These are phyloP conservation scores for Fusarium sp. DNA, from an alignment of 2,329 filamentous ascomycete species.

Conservation along the genomic window DNA sequence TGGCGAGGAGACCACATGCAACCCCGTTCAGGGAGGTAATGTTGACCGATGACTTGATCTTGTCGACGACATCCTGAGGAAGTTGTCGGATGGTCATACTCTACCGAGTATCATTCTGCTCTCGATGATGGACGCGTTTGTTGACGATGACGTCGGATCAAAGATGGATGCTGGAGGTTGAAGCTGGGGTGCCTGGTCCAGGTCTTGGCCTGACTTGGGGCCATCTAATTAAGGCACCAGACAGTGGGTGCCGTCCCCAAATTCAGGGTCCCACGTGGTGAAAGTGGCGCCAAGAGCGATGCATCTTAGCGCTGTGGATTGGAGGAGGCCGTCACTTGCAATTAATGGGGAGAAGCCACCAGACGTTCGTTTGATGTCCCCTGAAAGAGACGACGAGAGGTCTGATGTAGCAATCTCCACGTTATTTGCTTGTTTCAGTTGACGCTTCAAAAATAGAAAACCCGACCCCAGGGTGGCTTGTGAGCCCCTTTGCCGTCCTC, in stretches of 20 bases:
- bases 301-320: constrained; percentile 17
- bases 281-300: constrained; percentile 40
- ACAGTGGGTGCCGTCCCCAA: constrained; percentile 35
- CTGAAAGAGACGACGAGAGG: background rate
- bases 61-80: constrained; percentile 76
- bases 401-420: background rate
- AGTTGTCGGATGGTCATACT: constrained; percentile 76
- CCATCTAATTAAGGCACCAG: constrained; percentile 33
- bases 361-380: background rate
- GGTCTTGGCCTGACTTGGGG: constrained; percentile 5
- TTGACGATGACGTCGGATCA: constrained; percentile 30
- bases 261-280: constrained; percentile 37
- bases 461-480: background rate
- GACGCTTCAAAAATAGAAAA: background rate
- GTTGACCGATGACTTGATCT: constrained; percentile 86
- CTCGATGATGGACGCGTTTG: background rate
- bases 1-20: constrained; percentile 79
- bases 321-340: constrained; percentile 14
- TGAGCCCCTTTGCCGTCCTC: constrained; percentile 9
- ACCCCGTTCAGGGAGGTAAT: constrained; percentile 81
- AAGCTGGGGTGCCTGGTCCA: constrained; percentile 8
- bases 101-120: constrained; percentile 35
- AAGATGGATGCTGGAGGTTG: constrained; percentile 7
- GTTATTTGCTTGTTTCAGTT: background rate
- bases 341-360: constrained; percentile 20